Conservation (phyloP, 2,329 filamentous ascomycete species). For the Botryotinia calthae region DNA sequence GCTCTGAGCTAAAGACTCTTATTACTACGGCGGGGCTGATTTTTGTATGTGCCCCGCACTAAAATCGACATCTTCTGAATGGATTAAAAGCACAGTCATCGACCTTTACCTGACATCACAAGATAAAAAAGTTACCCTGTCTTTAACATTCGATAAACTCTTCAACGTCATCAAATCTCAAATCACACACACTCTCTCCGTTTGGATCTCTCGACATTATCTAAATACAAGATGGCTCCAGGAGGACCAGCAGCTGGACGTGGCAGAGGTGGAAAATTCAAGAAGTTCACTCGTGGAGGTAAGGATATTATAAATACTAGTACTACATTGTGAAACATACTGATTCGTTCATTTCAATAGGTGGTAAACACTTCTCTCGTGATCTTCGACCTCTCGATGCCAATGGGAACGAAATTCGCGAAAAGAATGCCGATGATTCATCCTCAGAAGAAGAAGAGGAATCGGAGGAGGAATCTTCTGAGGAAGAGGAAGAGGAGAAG, state of each 20-base stretch:
- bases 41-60: constrained; percentile 5
- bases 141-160: neutral
- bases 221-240: constrained; percentile 47
- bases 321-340: neutral
- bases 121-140: neutral
- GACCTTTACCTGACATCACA: constrained; percentile 13
- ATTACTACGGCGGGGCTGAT: neutral
- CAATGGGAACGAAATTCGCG: constrained; percentile 83
- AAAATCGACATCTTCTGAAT: constrained; percentile 10
- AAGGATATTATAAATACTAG: constrained; percentile 36
- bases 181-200: neutral
- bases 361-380: constrained; percentile 92
- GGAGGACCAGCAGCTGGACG: constrained; percentile 42
- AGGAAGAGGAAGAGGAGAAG: constrained; percentile 47
- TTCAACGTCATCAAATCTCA: neutral
- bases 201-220: neutral
- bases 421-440: constrained; percentile 61
- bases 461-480: constrained; percentile 50
- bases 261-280: constrained; percentile 89
- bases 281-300: constrained; percentile 92
- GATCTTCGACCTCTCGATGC: constrained; percentile 84
- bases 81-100: constrained; percentile 2
- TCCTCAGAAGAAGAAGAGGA: constrained; percentile 52
- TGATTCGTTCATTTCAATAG: constrained; percentile 46
- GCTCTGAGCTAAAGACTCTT: neutral